Conservation (phyloP, 1,284 basidiomycete species). For the Cryptococcus floricola region DNA sequence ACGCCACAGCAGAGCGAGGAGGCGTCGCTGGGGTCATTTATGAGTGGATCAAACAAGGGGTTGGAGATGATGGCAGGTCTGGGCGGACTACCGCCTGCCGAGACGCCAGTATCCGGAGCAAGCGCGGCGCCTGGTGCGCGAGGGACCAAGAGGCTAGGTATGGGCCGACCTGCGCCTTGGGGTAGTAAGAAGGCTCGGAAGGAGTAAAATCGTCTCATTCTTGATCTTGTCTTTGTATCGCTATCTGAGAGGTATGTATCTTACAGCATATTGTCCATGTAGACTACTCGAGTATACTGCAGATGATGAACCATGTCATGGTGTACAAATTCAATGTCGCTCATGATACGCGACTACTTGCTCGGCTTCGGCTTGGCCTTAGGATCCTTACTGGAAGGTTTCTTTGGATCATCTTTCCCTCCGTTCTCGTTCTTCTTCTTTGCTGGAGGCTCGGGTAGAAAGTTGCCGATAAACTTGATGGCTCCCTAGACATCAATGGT, state of each 20-base stretch:
- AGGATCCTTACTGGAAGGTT: too few species aligned
- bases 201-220: background rate
- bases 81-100: conserved; percentile 9
- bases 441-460: conserved; percentile 15
- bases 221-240: background rate
- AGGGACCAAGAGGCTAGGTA: conserved; percentile 44
- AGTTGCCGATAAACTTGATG: conserved; percentile 17
- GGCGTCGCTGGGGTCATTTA: conserved; percentile 28
- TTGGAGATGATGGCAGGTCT: conserved; percentile 36
- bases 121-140: conserved; percentile 6
- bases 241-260: background rate
- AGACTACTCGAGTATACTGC: too few species aligned
- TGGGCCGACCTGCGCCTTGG: conserved; percentile 45
- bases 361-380: too few species aligned
- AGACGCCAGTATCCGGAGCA: background rate
- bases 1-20: conserved; percentile 12
- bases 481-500: conserved; percentile 13
- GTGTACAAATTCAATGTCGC: too few species aligned
- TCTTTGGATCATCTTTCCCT: background rate
- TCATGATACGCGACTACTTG: too few species aligned
- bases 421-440: conserved; percentile 3
- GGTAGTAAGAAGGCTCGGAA: conserved; percentile 28
- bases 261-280: too few species aligned
- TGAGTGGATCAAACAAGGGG: conserved; percentile 22
- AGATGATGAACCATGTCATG: too few species aligned